A percentile compares a stretch with the other conserved stretches of the same genome.
phyloP scores from a whole-genome alignment of 257 asterid species.

The Penstemon barbatus region DNA sequence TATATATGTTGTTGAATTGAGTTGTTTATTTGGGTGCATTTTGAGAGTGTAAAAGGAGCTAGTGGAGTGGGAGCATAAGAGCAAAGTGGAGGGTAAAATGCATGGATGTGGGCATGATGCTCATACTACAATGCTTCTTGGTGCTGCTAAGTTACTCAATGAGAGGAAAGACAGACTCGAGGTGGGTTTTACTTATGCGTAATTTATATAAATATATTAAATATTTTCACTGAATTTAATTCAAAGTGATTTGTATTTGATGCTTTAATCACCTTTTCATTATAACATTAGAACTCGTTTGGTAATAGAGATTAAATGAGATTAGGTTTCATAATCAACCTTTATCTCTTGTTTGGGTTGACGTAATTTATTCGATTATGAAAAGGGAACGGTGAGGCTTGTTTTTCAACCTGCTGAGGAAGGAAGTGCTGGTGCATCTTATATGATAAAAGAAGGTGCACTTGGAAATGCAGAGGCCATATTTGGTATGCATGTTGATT shows the following conservation, averaged over 20 bases:
- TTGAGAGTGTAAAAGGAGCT: constrained; percentile 49
- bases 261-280: not conserved
- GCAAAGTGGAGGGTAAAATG: constrained; percentile 79
- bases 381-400: constrained; percentile 83
- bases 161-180: constrained; percentile 60
- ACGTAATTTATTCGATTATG: constrained; percentile 13
- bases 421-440: constrained; percentile 85
- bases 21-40: not conserved
- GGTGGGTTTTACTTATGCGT: constrained; percentile 41
- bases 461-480: constrained; percentile 74
- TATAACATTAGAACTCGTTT: no score
- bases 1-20: not conserved
- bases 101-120: constrained; percentile 98
- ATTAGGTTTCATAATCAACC: not conserved
- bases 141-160: constrained; percentile 84
- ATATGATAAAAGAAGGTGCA: constrained; percentile 85
- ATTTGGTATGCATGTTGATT: constrained; percentile 74
- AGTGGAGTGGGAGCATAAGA: constrained; percentile 91
- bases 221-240: constrained; percentile 14
- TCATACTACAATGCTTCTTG: constrained; percentile 89
- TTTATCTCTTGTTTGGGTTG: constrained; percentile 11
- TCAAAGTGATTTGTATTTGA: constrained; percentile 4
- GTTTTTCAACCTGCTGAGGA: constrained; percentile 96
- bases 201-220: not conserved
- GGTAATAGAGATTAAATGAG: not conserved